These are phyloP conservation scores for Pestalotiopsis fici DNA, from an alignment of 2,329 filamentous ascomycete genomes.

Conservation along the genomic window DNA sequence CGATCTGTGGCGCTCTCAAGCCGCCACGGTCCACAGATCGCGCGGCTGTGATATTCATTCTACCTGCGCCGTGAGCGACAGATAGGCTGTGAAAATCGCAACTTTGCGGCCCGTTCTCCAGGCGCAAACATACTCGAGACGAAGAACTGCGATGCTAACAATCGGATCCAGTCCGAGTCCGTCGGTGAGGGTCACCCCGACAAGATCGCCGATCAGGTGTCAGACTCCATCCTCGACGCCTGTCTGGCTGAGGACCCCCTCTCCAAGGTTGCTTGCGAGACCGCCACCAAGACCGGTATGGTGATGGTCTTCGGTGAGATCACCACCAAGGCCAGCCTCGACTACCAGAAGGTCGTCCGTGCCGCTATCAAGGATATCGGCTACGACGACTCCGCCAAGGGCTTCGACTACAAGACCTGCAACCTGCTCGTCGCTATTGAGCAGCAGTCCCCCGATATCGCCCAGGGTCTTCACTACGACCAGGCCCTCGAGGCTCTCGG, in stretches of 20 bases:
- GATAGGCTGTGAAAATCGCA: neutral
- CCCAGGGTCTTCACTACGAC: constrained; percentile 98
- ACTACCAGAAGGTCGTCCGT: constrained; percentile 98
- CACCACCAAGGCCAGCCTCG: constrained; percentile 90
- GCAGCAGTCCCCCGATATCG: constrained; percentile 98
- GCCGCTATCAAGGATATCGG: constrained; percentile 96
- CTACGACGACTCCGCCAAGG: constrained; percentile 95
- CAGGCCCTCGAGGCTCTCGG: constrained; percentile 96
- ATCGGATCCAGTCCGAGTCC: constrained; percentile 67
- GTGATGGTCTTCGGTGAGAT: constrained; percentile 99
- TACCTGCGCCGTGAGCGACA: neutral
- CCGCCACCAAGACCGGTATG: constrained; percentile 99
- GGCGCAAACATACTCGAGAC: neutral
- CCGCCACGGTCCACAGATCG: neutral
- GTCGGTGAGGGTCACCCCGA: constrained; percentile 91
- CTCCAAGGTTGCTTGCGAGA: constrained; percentile 99
- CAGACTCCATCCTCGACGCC: constrained; percentile 97
- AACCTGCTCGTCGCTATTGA: constrained; percentile 98
- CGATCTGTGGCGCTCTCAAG: neutral
- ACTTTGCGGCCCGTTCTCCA: neutral
- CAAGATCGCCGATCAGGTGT: constrained; percentile 98
- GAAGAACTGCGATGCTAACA: constrained; percentile 18
- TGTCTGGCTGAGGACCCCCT: constrained; percentile 92
- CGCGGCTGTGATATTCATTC: neutral
- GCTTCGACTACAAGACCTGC: constrained; percentile 99